Conservation (phyloP, 345 rosid genomes). For the Eucalyptus pumila region DNA sequence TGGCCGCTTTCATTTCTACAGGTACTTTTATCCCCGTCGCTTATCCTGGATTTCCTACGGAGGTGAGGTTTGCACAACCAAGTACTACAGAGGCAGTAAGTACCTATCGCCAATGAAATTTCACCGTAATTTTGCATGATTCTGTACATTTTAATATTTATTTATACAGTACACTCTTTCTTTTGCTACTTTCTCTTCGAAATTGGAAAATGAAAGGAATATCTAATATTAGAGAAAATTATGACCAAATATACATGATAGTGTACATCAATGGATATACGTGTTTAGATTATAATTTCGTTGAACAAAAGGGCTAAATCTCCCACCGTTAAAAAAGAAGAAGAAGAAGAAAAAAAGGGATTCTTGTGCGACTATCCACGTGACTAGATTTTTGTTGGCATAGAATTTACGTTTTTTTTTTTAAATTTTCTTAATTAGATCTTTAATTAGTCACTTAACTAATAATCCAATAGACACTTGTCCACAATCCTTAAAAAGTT, state of each 20-base stretch:
- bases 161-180: not conserved
- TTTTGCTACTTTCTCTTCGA: not conserved
- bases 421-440: too few relatives aligned
- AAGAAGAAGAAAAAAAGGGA: not conserved
- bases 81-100: rapidly evolving
- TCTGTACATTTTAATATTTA: not conserved
- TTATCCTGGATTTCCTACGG: rapidly evolving
- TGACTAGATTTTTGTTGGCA: not conserved
- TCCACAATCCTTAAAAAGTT: too few relatives aligned
- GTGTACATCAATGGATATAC: not conserved
- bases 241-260: not conserved
- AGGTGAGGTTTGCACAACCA: rapidly evolving
- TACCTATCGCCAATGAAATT: not conserved
- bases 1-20: not conserved
- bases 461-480: not conserved
- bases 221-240: not conserved
- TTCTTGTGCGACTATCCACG: not conserved
- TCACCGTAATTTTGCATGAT: not conserved
- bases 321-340: too few relatives aligned
- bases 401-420: too few relatives aligned
- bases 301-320: not conserved
- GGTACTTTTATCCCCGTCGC: not conserved
- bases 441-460: not conserved
- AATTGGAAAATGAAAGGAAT: not conserved
- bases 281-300: not conserved